Evolutionary conservation across 2,329 filamentous ascomycete genomes (phyloP).

Genomic region (Tolypocladium album): DNA sequence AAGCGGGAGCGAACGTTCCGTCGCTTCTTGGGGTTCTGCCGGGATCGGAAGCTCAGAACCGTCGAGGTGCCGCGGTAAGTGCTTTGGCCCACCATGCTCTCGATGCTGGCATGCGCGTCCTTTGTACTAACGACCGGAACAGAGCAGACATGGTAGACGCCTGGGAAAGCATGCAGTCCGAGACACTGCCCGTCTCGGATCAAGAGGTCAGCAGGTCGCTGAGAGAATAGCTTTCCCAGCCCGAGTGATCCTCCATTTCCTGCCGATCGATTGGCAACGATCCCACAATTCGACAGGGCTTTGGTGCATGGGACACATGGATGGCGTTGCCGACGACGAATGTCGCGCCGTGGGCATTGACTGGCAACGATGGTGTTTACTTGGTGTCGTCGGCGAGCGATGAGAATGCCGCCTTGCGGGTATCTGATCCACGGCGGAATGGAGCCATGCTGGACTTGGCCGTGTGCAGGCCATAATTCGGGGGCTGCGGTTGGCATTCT

Average conservation of each 20-base stretch:
- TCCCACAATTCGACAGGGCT: neutral
- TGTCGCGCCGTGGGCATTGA: neutral
- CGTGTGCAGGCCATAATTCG: neutral
- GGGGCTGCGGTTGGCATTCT: neutral
- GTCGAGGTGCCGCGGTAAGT: constrained; percentile 30
- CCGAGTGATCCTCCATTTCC: neutral
- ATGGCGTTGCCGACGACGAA: neutral
- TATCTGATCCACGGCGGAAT: neutral
- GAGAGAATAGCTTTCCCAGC: constrained; percentile 13
- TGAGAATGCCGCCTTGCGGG: neutral
- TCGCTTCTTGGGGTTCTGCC: constrained; percentile 38
- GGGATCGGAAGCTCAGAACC: constrained; percentile 30
- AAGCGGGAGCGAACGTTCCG: constrained; percentile 41
- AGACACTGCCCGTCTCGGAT: constrained; percentile 14
- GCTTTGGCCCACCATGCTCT: neutral
- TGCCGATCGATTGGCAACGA: neutral
- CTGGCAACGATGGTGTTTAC: neutral
- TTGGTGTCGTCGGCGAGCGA: neutral
- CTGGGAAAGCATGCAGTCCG: constrained; percentile 25
- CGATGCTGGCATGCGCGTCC: neutral
- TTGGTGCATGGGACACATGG: neutral
- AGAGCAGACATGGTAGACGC: constrained; percentile 23
- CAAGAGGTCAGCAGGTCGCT: constrained; percentile 14
- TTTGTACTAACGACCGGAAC: constrained; percentile 7
- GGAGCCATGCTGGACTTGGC: neutral